Evolutionary conservation across 2,329 filamentous ascomycete species (phyloP).

Genomic region (Penicillium paneum): DNA sequence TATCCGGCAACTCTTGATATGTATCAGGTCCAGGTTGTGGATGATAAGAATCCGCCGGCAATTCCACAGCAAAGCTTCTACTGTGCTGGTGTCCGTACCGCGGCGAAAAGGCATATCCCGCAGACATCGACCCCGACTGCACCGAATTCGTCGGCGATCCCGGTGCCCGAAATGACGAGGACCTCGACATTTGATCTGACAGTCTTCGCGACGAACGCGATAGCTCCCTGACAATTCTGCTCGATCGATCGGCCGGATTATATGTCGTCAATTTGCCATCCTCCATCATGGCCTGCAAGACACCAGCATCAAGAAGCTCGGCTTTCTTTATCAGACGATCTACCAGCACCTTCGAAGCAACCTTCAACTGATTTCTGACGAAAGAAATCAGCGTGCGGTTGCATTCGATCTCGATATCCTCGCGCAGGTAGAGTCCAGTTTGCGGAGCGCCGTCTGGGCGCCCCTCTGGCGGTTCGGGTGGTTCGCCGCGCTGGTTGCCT

Average conservation of each 20-base stretch:
- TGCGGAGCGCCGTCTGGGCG: constrained; percentile 60
- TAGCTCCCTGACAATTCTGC: background rate
- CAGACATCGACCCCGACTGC: background rate
- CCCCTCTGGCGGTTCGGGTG: constrained; percentile 61
- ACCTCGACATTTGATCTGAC: constrained; percentile 3
- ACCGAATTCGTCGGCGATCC: constrained; percentile 1
- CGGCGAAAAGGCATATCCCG: background rate
- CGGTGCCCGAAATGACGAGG: background rate
- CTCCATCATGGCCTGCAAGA: constrained; percentile 18
- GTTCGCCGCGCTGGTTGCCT: constrained; percentile 69
- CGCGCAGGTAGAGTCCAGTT: constrained; percentile 73
- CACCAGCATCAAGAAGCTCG: constrained; percentile 35
- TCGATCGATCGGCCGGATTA: constrained; percentile 19
- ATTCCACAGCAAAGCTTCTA: constrained; percentile 8
- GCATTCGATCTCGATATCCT: constrained; percentile 80
- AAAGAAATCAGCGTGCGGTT: constrained; percentile 72
- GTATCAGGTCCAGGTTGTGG: background rate
- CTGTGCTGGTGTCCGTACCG: background rate
- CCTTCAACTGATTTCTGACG: constrained; percentile 78
- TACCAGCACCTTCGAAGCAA: constrained; percentile 68
- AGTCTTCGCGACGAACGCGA: background rate
- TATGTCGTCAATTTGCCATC: constrained; percentile 20
- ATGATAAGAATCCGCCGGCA: constrained; percentile 14
- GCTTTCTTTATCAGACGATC: constrained; percentile 58
- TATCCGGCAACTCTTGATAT: constrained; percentile 3